These are phyloP conservation scores for Ogataea trehalophila DNA, from an alignment of 805 yeast species.

Conservation along the genomic window DNA sequence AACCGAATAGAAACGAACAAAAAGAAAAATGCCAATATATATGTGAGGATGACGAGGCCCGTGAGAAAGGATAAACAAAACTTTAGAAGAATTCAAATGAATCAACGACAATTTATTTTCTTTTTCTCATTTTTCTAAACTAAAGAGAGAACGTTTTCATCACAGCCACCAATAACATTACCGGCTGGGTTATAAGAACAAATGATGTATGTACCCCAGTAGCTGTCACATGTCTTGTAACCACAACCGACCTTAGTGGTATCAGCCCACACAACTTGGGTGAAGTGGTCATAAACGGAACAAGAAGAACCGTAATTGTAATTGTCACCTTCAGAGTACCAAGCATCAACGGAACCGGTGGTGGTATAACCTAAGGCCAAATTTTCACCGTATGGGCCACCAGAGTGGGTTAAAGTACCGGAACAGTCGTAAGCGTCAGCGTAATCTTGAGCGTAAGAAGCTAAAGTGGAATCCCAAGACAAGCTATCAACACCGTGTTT, in stretches of 20 bases:
- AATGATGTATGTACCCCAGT: slow-evolving; percentile 56
- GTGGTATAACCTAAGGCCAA: slow-evolving; percentile 64
- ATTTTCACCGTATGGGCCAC: slow-evolving; percentile 71
- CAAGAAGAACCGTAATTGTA: slow-evolving; percentile 54
- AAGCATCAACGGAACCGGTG: slow-evolving; percentile 55
- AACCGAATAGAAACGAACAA: not conserved
- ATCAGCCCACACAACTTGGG: slow-evolving; percentile 69
- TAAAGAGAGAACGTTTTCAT: slow-evolving; percentile 30
- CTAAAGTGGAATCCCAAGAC: slow-evolving; percentile 52
- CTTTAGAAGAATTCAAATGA: not conserved
- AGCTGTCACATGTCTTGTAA: slow-evolving; percentile 39
- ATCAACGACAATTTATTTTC: not conserved
- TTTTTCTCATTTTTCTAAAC: slow-evolving; percentile 1
- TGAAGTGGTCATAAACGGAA: slow-evolving; percentile 56
- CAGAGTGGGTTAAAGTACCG: slow-evolving; percentile 59
- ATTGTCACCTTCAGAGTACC: slow-evolving; percentile 62
- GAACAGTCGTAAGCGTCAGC: slow-evolving; percentile 55
- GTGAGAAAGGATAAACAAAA: not conserved
- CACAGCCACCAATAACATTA: slow-evolving; percentile 49
- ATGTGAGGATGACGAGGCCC: not conserved
- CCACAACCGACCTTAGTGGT: slow-evolving; percentile 67
- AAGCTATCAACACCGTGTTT: slow-evolving; percentile 47
- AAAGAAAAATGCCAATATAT: not conserved
- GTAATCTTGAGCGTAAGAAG: slow-evolving; percentile 51
- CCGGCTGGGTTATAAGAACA: slow-evolving; percentile 82